A percentile compares a stretch with the other conserved stretches of the same genome.
These are phyloP conservation scores for Excoecaria cochinchinensis DNA, from an alignment of 345 rosid genomes.

Conservation along the genomic window DNA sequence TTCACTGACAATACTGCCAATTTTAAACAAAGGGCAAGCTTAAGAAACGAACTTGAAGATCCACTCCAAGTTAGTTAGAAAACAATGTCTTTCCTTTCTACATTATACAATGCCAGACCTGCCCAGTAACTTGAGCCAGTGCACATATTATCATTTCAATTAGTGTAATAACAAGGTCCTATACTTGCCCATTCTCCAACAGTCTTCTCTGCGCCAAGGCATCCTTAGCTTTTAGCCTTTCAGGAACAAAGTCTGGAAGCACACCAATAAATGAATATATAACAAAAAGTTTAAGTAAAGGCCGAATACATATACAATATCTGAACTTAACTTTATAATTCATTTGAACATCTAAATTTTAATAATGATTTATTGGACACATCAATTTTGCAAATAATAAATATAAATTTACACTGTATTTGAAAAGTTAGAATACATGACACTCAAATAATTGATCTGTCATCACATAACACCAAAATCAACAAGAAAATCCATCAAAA, in stretches of 20 bases:
- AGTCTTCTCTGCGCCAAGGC: conserved; percentile 51
- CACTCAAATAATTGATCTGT: too few relatives aligned
- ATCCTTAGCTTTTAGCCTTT: conserved; percentile 58
- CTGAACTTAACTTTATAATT: too few relatives aligned
- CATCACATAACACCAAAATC: too few relatives aligned
- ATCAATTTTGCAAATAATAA: too few relatives aligned
- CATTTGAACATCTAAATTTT: too few relatives aligned
- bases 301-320: too few relatives aligned
- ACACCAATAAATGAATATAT: not conserved
- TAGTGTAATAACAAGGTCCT: conserved; percentile 11
- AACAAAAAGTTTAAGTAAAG: not conserved
- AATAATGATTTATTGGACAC: too few relatives aligned
- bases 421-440: too few relatives aligned
- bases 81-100: not conserved
- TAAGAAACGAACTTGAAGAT: not conserved
- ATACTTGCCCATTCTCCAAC: conserved; percentile 32
- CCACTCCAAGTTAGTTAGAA: conserved; percentile 11
- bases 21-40: not conserved
- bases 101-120: not conserved
- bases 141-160: conserved; percentile 2
- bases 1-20: not conserved
- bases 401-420: too few relatives aligned
- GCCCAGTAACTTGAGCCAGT: conserved; percentile 7
- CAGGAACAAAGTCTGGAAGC: conserved; percentile 68
- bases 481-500: too few relatives aligned